Evolutionary conservation across 2,329 filamentous ascomycete species (phyloP).

Genomic region (Annulohypoxylon truncatum): DNA sequence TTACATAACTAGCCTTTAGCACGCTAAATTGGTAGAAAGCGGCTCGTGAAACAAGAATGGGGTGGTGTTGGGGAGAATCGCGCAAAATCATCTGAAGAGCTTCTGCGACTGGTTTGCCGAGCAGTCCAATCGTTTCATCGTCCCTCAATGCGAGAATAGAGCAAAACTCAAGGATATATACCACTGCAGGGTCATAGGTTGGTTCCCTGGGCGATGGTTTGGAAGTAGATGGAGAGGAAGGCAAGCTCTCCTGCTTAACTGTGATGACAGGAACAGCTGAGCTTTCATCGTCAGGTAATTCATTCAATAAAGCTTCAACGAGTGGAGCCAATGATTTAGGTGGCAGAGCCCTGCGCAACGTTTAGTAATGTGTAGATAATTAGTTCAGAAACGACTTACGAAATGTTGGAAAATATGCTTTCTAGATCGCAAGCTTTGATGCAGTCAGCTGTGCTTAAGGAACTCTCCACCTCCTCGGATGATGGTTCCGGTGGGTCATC

Average conservation of each 20-base stretch:
- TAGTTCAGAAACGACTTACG: constrained; percentile 62
- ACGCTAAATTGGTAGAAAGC: constrained; percentile 88
- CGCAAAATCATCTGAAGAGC: constrained; percentile 84
- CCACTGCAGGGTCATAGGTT: constrained; percentile 84
- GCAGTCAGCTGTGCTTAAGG: constrained; percentile 92
- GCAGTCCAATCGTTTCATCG: constrained; percentile 73
- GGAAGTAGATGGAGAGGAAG: constrained; percentile 70
- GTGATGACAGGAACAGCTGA: constrained; percentile 80
- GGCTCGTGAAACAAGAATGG: constrained; percentile 83
- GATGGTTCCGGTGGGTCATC: constrained; percentile 98
- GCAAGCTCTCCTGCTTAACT: constrained; percentile 85
- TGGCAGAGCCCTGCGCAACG: constrained; percentile 66
- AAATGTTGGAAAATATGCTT: constrained; percentile 84
- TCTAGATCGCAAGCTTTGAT: constrained; percentile 89
- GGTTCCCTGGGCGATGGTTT: constrained; percentile 66
- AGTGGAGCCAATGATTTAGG: constrained; percentile 68
- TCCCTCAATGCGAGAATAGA: constrained; percentile 85
- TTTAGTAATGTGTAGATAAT: constrained; percentile 29
- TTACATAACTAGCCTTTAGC: constrained; percentile 85
- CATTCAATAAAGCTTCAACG: constrained; percentile 78
- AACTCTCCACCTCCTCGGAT: constrained; percentile 96
- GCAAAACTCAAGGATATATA: constrained; percentile 91
- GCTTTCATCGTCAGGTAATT: constrained; percentile 85
- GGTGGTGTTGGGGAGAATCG: constrained; percentile 81
- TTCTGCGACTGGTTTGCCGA: constrained; percentile 84